Conservation (phyloP, 345 rosid genomes). For the Euclidium syriacum region DNA sequence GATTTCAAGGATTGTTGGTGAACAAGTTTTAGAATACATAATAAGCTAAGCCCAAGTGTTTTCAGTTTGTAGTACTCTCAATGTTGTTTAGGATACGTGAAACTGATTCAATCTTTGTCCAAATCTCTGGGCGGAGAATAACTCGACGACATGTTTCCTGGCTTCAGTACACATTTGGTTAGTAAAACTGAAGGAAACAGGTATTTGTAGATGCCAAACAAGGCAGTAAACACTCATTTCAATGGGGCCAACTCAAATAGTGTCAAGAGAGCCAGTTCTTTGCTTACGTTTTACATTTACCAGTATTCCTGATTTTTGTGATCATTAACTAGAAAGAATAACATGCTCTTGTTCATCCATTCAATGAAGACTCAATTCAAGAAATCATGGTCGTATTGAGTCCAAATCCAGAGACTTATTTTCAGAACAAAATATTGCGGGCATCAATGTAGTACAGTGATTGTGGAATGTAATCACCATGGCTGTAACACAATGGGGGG, state of each 20-base stretch:
- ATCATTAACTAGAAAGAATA: neutral
- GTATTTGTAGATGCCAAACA: too few relatives aligned
- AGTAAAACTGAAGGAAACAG: too few relatives aligned
- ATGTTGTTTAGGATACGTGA: slow-evolving; percentile 38
- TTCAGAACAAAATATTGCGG: neutral
- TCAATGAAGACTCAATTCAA: neutral
- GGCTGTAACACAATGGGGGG: too few relatives aligned
- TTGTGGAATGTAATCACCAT: too few relatives aligned
- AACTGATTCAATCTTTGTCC: slow-evolving; percentile 53
- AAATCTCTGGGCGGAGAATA: slow-evolving; percentile 49
- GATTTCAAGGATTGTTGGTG: neutral
- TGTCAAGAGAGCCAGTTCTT: neutral
- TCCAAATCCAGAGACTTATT: neutral
- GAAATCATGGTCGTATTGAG: slow-evolving; percentile 10
- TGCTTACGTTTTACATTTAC: neutral
- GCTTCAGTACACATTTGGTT: slow-evolving; percentile 53
- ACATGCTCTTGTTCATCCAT: neutral
- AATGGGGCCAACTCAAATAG: neutral
- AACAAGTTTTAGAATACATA: neutral
- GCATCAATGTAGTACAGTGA: too few relatives aligned
- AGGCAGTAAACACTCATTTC: too few relatives aligned
- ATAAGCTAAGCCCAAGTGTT: neutral
- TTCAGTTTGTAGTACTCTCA: neutral
- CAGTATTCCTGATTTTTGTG: neutral
- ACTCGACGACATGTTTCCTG: slow-evolving; percentile 34